These are phyloP conservation scores for Suillus americanus DNA, from an alignment of 768 basidiomycete species.

Conservation along the genomic window DNA sequence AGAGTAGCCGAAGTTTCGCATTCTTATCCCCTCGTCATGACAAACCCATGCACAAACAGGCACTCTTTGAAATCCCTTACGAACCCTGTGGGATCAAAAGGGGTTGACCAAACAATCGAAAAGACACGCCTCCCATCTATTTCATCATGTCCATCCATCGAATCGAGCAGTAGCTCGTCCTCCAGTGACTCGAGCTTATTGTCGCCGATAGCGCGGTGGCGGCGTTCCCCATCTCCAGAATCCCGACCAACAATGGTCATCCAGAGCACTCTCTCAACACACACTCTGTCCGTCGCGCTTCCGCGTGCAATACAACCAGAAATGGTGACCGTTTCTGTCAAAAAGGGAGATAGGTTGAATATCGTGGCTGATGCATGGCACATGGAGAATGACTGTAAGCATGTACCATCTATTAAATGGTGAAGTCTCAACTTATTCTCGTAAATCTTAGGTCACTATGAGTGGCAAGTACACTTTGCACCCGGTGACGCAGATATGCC, in stretches of 20 bases:
- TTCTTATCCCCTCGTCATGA: constrained; percentile 19
- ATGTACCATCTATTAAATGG: neutral
- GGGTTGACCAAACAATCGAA: constrained; percentile 25
- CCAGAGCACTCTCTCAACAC: constrained; percentile 36
- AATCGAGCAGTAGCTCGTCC: constrained; percentile 18
- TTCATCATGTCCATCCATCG: constrained; percentile 29
- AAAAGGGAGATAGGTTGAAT: constrained; percentile 55
- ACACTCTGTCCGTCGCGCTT: constrained; percentile 49
- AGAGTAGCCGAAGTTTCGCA: neutral
- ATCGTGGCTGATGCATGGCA: constrained; percentile 66
- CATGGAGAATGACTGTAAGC: constrained; percentile 59
- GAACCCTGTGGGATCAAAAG: constrained; percentile 24
- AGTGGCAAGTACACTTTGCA: constrained; percentile 58
- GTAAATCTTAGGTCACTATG: constrained; percentile 49
- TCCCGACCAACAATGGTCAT: constrained; percentile 46
- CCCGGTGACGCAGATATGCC: constrained; percentile 56
- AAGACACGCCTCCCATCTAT: constrained; percentile 29
- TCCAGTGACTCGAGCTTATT: constrained; percentile 17
- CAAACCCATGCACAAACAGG: constrained; percentile 25
- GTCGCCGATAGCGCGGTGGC: constrained; percentile 31
- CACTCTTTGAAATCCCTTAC: constrained; percentile 31
- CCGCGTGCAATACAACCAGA: constrained; percentile 50
- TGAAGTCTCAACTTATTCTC: neutral
- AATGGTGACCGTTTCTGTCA: constrained; percentile 64
- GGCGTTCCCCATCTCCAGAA: constrained; percentile 32